Evolutionary conservation across 2,329 filamentous ascomycete species (phyloP).

Genomic region (Fusarium compactum): DNA sequence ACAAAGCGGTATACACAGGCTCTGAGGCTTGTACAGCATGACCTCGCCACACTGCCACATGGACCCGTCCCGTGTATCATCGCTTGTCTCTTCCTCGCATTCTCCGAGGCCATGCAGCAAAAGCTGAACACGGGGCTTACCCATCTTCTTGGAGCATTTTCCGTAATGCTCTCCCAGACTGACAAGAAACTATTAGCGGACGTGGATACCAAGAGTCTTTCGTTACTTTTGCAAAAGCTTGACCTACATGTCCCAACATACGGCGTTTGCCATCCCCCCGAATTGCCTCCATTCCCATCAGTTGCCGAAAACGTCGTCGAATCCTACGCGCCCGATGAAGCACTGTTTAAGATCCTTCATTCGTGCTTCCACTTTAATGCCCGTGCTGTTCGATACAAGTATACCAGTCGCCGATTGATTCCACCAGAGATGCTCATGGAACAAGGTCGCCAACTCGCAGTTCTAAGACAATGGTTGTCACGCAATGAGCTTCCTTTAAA

Average conservation of each 20-base stretch:
- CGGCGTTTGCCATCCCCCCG: conserved; percentile 10
- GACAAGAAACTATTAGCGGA: background rate
- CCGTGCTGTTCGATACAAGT: conserved; percentile 29
- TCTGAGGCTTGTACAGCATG: conserved; percentile 27
- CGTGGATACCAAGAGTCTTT: conserved; percentile 13
- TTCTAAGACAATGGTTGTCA: conserved; percentile 33
- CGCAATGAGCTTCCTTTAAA: background rate
- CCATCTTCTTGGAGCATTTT: conserved; percentile 29
- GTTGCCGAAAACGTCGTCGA: background rate
- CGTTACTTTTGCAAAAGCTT: conserved; percentile 31
- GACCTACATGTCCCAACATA: conserved; percentile 41
- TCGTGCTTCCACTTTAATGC: conserved; percentile 34
- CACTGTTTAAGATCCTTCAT: conserved; percentile 15
- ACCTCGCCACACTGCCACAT: conserved; percentile 24
- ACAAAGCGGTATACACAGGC: conserved; percentile 25
- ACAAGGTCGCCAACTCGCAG: conserved; percentile 34
- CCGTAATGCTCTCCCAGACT: conserved; percentile 21
- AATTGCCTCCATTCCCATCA: conserved; percentile 13
- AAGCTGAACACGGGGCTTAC: conserved; percentile 10
- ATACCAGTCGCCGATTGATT: conserved; percentile 16
- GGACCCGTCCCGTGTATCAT: conserved; percentile 29
- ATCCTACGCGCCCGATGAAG: conserved; percentile 8
- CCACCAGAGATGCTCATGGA: conserved; percentile 40
- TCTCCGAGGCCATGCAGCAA: conserved; percentile 28
- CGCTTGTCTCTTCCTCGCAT: conserved; percentile 34